phyloP scores from a whole-genome alignment of 768 basidiomycete species.

The Lentinula guzmanii region DNA sequence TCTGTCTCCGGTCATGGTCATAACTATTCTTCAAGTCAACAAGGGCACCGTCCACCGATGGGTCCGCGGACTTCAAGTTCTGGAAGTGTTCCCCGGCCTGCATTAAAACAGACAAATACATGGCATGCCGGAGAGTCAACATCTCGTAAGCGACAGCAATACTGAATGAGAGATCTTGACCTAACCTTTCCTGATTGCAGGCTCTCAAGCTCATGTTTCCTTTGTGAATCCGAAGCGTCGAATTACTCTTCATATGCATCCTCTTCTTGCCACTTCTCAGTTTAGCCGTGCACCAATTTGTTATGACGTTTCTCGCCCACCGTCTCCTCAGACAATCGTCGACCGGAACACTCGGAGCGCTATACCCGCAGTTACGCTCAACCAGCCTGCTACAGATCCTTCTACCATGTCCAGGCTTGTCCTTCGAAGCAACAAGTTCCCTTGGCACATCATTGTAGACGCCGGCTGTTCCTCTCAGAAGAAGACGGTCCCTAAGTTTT shows the following conservation, averaged over 20 bases:
- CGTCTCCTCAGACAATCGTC: constrained; percentile 51
- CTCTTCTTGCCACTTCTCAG: constrained; percentile 51
- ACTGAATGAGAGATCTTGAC: neutral
- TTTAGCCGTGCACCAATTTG: constrained; percentile 56
- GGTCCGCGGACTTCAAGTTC: constrained; percentile 34
- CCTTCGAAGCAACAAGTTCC: constrained; percentile 50
- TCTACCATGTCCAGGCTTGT: constrained; percentile 43
- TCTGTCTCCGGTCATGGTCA: constrained; percentile 13
- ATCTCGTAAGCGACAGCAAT: neutral
- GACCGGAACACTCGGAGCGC: constrained; percentile 48
- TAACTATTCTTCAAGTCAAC: constrained; percentile 18
- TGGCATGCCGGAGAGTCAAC: constrained; percentile 43
- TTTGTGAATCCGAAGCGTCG: constrained; percentile 28
- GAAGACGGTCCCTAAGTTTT: constrained; percentile 19
- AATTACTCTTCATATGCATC: constrained; percentile 51
- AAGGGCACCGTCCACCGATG: constrained; percentile 17
- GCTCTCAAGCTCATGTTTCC: constrained; percentile 26
- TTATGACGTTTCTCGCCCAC: constrained; percentile 52
- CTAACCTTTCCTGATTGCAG: constrained; percentile 4
- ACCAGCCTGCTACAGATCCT: constrained; percentile 62
- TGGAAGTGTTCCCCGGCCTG: constrained; percentile 35
- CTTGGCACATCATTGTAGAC: constrained; percentile 53
- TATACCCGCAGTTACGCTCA: constrained; percentile 49
- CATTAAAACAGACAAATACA: constrained; percentile 38
- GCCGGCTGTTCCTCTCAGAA: constrained; percentile 10